Base-by-base conservation (phyloP, 2,329 filamentous ascomycete genomes). In the Xylaria sp. region DNA sequence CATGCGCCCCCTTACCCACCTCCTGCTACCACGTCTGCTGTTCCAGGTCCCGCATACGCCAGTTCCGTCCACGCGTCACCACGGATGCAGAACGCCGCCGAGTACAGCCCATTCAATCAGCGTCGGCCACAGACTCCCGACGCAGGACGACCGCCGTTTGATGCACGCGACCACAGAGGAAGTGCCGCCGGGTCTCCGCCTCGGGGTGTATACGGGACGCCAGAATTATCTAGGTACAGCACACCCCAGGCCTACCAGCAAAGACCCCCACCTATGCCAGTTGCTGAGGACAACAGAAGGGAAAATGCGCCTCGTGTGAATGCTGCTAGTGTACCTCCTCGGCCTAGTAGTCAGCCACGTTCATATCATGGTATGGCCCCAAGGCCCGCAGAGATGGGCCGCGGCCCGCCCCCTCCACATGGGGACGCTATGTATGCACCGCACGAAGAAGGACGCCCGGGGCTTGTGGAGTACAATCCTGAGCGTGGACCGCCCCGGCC, bases 121-220 rank as follows among this genome's bases (percentile, higher is more conserved):
- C 73, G 89, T 65, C 83, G 89, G 63, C 90, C 90, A 2, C 87
- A 91, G 61, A 92, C 90, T 0, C 90, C 90, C n/a, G 90, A 92
- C 46, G 87, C 88, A 64, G 80, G 83, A 49, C 82, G 85, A 70
- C 78, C 65, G 11, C 50, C 79, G 58, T 86, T 87, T 77, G 81
- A 87, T 60, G 50, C 72, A 57, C 70, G 79, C 68, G 74, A 77
- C 69, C 73, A 72, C 66, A 78, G 83, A 70, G 78, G 77, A 23
- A 76, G 77, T 64, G 72, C 78, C 2, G 80, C 79, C 15, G 80
- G 78, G 4, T 85, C 84, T 14, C 83, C 83, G 5, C 78, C 73
- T 63, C 71, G 83, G 68, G 78, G 77, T 57, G 74, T 79, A 40
- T 85, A 84, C 66, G 79, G 78, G 2, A 87, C 86, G 0, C 86